Evolutionary conservation across 2,329 filamentous ascomycete genomes (phyloP), one percentile per base, ranked within the genome.

Genomic region (Penicillium verrucosum): DNA sequence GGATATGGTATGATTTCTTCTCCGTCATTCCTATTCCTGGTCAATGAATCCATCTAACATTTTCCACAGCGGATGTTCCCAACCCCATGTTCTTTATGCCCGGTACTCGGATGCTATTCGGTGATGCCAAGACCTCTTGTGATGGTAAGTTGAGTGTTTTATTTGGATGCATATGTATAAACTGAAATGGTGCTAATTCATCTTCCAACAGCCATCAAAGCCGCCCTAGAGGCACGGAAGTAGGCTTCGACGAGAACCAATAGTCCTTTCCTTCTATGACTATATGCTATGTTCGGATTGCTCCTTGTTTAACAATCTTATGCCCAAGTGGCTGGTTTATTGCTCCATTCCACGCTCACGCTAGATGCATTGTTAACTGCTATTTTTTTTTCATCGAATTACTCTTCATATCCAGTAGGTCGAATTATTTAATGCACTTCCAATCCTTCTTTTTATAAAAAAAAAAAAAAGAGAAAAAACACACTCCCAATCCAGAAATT

Each of bases 21-120:
- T 40, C 23, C 18, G 4, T 27, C n/a, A 32, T 34, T 34, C 5
- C 48, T n/a, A 32, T 34, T 34, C 5, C 48, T 14, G 12, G 25
- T 32, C 12, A 32, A 34, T 30, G 16, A 30, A 46, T 25, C 8
- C 10, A n/a, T 52, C 61, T 45, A 61, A 59, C 10, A n/a, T 53
- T 47, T 3, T 51, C 41, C 30, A 37, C 64, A 89, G 89, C 92
- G 21, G 91, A 96, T 75, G 90, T 96, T 10, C 89, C 89, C 11
- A 96, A 96, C 70, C 91, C 92, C 1, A 92, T 96, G 90, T 94
- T 95, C 75, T 94, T 87, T 75, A 93, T 92, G 89, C 88, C 89
- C 4, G 88, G 88, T 50, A 92, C 91, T 2, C 89, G 88, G 77
- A 96, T 96, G 92, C 73, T 96, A 57, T 96, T 96, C 75, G 91